phyloP scores from a whole-genome alignment of 192 early-diverging fungal genomes.

The Jimgerdemannia flammicorona region DNA sequence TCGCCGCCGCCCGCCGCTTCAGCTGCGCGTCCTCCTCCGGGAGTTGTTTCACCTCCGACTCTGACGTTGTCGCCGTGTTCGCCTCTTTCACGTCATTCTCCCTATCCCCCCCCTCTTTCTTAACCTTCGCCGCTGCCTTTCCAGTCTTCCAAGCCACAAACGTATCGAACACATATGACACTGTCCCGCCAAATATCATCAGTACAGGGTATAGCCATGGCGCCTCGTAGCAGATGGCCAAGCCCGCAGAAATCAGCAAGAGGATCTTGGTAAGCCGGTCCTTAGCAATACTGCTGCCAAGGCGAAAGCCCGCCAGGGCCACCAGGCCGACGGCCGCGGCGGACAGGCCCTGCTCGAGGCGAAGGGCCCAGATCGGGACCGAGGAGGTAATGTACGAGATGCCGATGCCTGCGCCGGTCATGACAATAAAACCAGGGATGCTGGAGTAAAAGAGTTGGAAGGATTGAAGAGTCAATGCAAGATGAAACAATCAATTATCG shows the following conservation, averaged over 20 bases:
- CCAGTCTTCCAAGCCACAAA: background rate
- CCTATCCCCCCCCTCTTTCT: background rate
- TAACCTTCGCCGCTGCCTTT: background rate
- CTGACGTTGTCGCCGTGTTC: background rate
- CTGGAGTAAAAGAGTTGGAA: conserved; percentile 34
- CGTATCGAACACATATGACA: conserved; percentile 13
- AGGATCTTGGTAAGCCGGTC: conserved; percentile 31
- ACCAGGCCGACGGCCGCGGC: conserved; percentile 58
- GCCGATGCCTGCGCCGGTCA: conserved; percentile 42
- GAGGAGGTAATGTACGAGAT: conserved; percentile 33
- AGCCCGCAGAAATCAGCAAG: conserved; percentile 26
- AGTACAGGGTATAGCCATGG: conserved; percentile 49
- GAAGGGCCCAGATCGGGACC: conserved; percentile 43
- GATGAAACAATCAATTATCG: too few relatives aligned
- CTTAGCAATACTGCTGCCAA: conserved; percentile 28
- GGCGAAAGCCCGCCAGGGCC: conserved; percentile 49
- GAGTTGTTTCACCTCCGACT: background rate
- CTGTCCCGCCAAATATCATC: conserved; percentile 46
- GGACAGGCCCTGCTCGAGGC: conserved; percentile 48
- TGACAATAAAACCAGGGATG: conserved; percentile 50
- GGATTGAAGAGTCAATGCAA: background rate
- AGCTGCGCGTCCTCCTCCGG: background rate
- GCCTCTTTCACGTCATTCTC: background rate
- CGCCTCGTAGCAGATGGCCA: conserved; percentile 25
- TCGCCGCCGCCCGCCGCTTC: background rate